Conservation (phyloP, 2,329 filamentous ascomycete genomes). For the Phoma sp. region DNA sequence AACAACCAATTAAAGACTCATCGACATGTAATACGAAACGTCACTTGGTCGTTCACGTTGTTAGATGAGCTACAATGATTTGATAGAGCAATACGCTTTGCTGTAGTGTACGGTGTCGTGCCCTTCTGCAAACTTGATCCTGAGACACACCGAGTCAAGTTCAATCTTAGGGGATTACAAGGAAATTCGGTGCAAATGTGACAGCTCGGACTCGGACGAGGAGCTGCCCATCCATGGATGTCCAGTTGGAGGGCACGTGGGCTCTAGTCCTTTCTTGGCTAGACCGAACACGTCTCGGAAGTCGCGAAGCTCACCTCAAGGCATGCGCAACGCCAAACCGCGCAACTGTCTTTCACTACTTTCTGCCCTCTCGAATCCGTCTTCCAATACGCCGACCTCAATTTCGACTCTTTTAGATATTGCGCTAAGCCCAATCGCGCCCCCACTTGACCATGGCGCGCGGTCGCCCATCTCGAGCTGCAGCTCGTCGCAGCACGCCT, state of each 20-base stretch:
- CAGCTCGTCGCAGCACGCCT: conserved; percentile 48
- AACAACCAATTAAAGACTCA: too few relatives aligned
- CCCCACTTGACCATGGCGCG: conserved; percentile 38
- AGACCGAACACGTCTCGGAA: conserved; percentile 19
- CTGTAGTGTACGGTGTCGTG: too few relatives aligned
- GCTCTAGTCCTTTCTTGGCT: neutral
- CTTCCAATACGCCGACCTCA: neutral
- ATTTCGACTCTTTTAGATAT: neutral
- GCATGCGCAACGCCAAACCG: conserved; percentile 6
- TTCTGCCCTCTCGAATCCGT: neutral
- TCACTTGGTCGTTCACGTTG: too few relatives aligned
- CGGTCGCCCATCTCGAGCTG: conserved; percentile 46
- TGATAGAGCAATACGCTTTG: too few relatives aligned
- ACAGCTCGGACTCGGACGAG: too few relatives aligned
- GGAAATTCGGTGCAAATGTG: too few relatives aligned
- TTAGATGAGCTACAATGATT: too few relatives aligned
- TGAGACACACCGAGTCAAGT: too few relatives aligned
- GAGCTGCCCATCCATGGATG: too few relatives aligned
- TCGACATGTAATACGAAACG: too few relatives aligned
- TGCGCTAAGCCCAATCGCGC: neutral
- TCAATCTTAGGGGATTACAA: too few relatives aligned
- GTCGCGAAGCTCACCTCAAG: conserved; percentile 19
- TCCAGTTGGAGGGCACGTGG: conserved; percentile 3
- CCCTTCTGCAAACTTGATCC: too few relatives aligned
- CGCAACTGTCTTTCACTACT: neutral